Conservation (phyloP, 352 stramenopile genomes). For the Phytophthora sp. region DNA sequence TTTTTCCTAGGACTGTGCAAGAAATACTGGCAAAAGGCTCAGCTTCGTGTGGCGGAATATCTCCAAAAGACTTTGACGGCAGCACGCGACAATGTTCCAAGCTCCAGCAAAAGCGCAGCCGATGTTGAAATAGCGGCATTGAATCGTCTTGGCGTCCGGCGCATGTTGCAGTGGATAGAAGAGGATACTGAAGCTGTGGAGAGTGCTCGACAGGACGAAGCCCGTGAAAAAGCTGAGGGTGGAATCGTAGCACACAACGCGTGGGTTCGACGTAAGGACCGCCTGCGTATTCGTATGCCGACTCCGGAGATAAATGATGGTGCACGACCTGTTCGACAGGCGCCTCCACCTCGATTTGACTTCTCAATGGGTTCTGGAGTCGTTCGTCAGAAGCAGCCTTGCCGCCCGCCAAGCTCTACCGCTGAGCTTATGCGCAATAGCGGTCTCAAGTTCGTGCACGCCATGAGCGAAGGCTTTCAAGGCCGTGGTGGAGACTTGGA, state of each 20-base stretch:
- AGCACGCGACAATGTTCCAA: slow-evolving; percentile 17
- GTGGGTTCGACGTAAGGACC: slow-evolving; percentile 83
- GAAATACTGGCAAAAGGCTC: slow-evolving; percentile 73
- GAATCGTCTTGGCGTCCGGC: slow-evolving; percentile 66
- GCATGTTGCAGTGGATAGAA: slow-evolving; percentile 81
- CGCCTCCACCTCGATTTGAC: slow-evolving; percentile 61
- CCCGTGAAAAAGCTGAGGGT: slow-evolving; percentile 73
- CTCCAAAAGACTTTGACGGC: slow-evolving; percentile 66
- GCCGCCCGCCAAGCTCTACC: slow-evolving; percentile 68
- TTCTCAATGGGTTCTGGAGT: slow-evolving; percentile 69
- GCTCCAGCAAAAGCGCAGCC: slow-evolving; percentile 19
- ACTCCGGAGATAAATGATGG: slow-evolving; percentile 15
- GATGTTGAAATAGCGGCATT: slow-evolving; percentile 70
- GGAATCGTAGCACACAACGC: slow-evolving; percentile 77
- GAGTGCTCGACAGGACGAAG: slow-evolving; percentile 69
- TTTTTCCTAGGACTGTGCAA: slow-evolving; percentile 80
- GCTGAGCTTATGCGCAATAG: slow-evolving; percentile 80
- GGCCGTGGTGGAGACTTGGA: slow-evolving; percentile 83
- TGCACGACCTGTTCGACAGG: slow-evolving; percentile 8
- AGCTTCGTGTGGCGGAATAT: slow-evolving; percentile 75
- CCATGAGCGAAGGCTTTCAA: slow-evolving; percentile 88
- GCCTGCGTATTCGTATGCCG: slow-evolving; percentile 74
- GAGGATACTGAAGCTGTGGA: slow-evolving; percentile 76
- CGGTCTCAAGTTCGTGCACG: slow-evolving; percentile 84
- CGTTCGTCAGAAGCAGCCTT: slow-evolving; percentile 55